Evolutionary conservation across 441 rosid genomes (phyloP), one percentile per base, ranked within the genome.

Genomic region (Croton setiger): DNA sequence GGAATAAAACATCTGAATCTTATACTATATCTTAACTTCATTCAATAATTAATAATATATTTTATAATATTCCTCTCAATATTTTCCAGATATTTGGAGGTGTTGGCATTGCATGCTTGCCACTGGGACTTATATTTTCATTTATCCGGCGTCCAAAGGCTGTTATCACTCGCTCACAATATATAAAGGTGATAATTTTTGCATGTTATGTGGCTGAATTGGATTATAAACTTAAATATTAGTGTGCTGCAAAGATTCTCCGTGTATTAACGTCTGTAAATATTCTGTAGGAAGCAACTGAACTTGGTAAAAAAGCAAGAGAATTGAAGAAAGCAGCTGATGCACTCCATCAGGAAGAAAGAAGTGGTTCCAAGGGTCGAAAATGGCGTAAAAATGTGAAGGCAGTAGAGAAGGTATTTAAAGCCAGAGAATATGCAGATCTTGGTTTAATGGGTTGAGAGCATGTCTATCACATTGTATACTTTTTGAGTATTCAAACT

Each of bases 381-480:
- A 92, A 92, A 71, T 95, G 98, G 97, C 86, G 96, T 70, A 92
- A 95, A 81, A 95, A 95, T 82, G 96, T 95, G 45, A 95, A 95
- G 75, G 75, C 91, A 21, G 96, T 95, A 56, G 99, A 92, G 80
- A 95, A 92, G 96, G 98, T 88, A 76, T 70, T 47, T 72, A 18
- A 55, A 52, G 43, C 48, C 33, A 48, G n/a, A 15, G 13, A 27
- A 17, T 61, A 31, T 45, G 57, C 56, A 51, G 41, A 63, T 64
- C 51, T 49, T 17, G n/a, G 57, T 56, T 31, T 17, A 47, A 70
- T 56, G 36, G 21, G 15, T 66, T 66, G 23, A 39, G n/a, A 68
- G 54, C 71, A 54, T 65, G 69, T 37, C 45, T 20, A 12, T 12
- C 23, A 7, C 44, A 18, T n/a, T 61, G 13, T 55, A 17, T 37